A percentile compares a stretch with the other conserved stretches of the same genome.
phyloP scores from a whole-genome alignment of 2,329 filamentous ascomycete genomes.

The Mycosphaerella arachidis region DNA sequence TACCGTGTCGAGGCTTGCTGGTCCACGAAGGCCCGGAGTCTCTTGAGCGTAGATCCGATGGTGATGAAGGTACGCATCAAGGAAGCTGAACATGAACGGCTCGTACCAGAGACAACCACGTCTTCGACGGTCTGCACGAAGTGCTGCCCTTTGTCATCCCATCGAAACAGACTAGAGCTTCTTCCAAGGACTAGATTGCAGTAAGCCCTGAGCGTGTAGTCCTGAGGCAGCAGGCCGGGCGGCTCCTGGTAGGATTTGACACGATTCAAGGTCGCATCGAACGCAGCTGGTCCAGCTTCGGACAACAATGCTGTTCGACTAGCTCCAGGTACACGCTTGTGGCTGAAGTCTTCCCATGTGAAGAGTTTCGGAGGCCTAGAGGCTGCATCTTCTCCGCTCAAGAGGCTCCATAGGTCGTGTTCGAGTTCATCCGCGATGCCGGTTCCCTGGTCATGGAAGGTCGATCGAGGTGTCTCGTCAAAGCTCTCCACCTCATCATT shows the following conservation, averaged over 20 bases:
- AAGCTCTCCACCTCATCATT: neutral
- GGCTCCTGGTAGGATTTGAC: conserved; percentile 31
- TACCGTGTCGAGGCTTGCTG: neutral
- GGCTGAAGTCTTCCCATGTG: conserved; percentile 65
- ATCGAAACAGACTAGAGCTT: conserved; percentile 66
- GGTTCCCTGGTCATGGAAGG: neutral
- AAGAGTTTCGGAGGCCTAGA: conserved; percentile 47
- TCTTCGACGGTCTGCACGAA: conserved; percentile 49
- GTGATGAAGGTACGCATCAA: conserved; percentile 45
- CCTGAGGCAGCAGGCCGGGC: conserved; percentile 34
- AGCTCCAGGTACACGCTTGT: conserved; percentile 30
- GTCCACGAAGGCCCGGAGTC: conserved; percentile 17
- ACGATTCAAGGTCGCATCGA: conserved; percentile 60
- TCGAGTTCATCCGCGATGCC: conserved; percentile 23
- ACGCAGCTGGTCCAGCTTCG: conserved; percentile 62
- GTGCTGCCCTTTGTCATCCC: conserved; percentile 48
- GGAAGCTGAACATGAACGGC: conserved; percentile 47
- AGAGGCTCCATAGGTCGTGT: conserved; percentile 20
- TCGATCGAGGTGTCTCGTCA: neutral
- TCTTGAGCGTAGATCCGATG: conserved; percentile 32
- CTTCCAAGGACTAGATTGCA: conserved; percentile 65
- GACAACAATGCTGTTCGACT: conserved; percentile 55
- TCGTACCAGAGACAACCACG: conserved; percentile 49
- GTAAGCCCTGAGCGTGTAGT: conserved; percentile 48
- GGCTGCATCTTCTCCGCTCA: conserved; percentile 30